Evolutionary conservation across 1,139 yeast species (phyloP).

Genomic region (Suzukiozyma palmioleophila): DNA sequence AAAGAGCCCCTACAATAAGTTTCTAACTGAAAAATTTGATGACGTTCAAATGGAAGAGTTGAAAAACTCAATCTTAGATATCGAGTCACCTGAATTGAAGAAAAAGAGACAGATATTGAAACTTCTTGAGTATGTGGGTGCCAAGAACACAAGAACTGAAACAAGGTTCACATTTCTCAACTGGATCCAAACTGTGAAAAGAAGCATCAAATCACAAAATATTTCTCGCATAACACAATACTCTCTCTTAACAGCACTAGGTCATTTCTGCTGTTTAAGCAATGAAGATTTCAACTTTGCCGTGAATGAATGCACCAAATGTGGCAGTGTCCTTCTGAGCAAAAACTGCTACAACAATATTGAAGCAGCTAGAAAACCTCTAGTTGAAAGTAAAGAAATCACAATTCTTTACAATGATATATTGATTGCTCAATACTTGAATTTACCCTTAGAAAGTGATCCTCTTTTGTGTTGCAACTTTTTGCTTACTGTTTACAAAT

Average conservation of each 20-base stretch:
- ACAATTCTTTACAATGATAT: slow-evolving; percentile 20
- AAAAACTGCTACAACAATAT: slow-evolving; percentile 21
- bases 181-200: slow-evolving; percentile 8
- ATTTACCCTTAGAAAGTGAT: slow-evolving; percentile 9
- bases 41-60: slow-evolving; percentile 10
- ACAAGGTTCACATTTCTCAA: slow-evolving; percentile 2
- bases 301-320: slow-evolving; percentile 33
- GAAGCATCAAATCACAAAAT: background rate
- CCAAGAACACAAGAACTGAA: background rate
- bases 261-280: slow-evolving; percentile 40
- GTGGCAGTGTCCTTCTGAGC: slow-evolving; percentile 28
- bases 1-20: slow-evolving; percentile 12
- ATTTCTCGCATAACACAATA: slow-evolving; percentile 13
- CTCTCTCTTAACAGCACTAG: slow-evolving; percentile 35
- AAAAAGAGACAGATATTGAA: background rate
- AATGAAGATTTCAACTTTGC: slow-evolving; percentile 27
- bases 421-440: slow-evolving; percentile 17
- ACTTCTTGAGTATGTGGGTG: background rate
- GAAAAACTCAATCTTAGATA: slow-evolving; percentile 2
- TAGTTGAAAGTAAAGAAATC: slow-evolving; percentile 20
- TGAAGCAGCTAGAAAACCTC: slow-evolving; percentile 17
- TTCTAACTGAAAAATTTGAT: slow-evolving; percentile 14
- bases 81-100: slow-evolving; percentile 1
- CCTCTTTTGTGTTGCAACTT: slow-evolving; percentile 38
- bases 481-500: slow-evolving; percentile 40